Conservation (phyloP, 1,139 yeast genomes). For the Candida buenavistaensis region DNA sequence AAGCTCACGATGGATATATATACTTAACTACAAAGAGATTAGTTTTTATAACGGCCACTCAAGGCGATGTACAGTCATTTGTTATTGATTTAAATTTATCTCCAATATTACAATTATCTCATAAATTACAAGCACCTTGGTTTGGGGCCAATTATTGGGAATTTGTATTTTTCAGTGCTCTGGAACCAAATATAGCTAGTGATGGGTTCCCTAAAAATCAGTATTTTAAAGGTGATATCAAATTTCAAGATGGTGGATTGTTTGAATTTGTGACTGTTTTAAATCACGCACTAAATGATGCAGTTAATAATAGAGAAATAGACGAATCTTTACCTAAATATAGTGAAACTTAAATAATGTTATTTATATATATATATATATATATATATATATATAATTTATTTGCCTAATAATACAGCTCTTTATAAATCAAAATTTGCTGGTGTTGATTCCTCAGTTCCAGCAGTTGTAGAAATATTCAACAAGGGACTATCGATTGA, state of each 20-base stretch:
- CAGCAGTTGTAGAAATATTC: constrained; percentile 15
- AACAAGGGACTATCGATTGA: constrained; percentile 22
- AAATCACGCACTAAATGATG: constrained; percentile 30
- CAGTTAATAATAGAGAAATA: constrained; percentile 34
- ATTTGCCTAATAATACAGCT: neutral
- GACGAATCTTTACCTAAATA: constrained; percentile 51
- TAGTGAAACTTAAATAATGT: constrained; percentile 10
- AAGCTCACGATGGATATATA: constrained; percentile 35
- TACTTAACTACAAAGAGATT: constrained; percentile 39
- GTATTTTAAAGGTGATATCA: constrained; percentile 37
- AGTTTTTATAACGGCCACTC: constrained; percentile 35
- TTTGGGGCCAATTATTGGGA: constrained; percentile 56
- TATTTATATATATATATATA: constrained; percentile 3
- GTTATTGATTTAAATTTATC: constrained; percentile 28
- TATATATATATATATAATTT: constrained; percentile 3
- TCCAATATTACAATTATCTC: constrained; percentile 29
- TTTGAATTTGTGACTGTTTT: constrained; percentile 35
- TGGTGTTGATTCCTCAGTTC: constrained; percentile 20
- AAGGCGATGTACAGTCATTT: constrained; percentile 42
- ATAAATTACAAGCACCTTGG: constrained; percentile 51
- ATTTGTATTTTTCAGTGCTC: constrained; percentile 38
- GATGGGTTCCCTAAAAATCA: constrained; percentile 47
- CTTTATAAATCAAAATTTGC: constrained; percentile 12
- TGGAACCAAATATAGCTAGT: constrained; percentile 28
- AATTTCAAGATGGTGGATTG: constrained; percentile 52